Base-by-base conservation (phyloP, 306 rosid species). In the Cotoneaster glaucophyllus region DNA sequence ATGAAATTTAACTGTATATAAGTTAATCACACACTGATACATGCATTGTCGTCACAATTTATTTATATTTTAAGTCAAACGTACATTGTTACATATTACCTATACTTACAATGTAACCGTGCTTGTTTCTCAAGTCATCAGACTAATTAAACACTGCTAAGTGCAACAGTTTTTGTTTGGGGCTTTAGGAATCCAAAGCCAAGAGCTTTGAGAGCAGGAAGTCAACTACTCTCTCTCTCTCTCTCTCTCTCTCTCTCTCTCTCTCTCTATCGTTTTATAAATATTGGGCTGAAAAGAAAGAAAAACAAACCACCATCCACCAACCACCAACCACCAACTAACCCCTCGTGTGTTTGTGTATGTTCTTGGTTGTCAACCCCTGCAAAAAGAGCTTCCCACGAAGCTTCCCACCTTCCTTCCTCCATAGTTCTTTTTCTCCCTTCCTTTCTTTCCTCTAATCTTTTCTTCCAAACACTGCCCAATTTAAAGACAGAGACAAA, bases 131-230 rank as follows among this genome's bases (percentile, higher is more conserved):
- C 21, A 48, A 5, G 8, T 48, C 2, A 5, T 48, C 54, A 5
- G 3, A 48, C 21, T 48, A 14, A 5, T 48, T 15, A 15, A 48
- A 48, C 19, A 15, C 15, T 66, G 48, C 67, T 71, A 64, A 65
- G 78, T 66, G 77, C 74, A 80, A 22, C 62, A 63, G 67, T 50
- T 67, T 78, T 62, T 84, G 74, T 84, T 71, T 75, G 57, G 58
- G 19, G 43, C 83, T 82, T 81, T 81, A 4, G 89, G 94, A 86
- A 93, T 91, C 98, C 97, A 83, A 90, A 61, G 93, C 88, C 77
- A 14, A 4, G 70, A 14, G 67, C 28, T 11, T 8, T 10, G 31
- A 58, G 63, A 22, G 29, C 4, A 6, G 10, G n/a, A 24, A 85
- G 98, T 91, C 97, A 91, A 89, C 93, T 29, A 82, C 74, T 80